Conservation (phyloP, 2,329 filamentous ascomycete genomes). For the Alternaria angustiovoidea region DNA sequence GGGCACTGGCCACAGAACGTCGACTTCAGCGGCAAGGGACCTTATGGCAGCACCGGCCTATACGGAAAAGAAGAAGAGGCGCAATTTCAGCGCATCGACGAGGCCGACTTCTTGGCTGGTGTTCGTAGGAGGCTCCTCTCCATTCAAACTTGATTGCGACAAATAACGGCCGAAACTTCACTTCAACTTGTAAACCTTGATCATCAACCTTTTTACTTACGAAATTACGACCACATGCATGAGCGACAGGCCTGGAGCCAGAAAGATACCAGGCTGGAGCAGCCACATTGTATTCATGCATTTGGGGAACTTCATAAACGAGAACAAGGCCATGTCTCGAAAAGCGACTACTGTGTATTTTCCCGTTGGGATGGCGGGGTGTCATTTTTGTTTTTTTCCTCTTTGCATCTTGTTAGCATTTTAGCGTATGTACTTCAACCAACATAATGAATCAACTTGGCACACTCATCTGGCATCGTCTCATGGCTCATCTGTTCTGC, state of each 20-base stretch:
- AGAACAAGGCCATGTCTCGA: slow-evolving; percentile 14
- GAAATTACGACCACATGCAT: slow-evolving; percentile 41
- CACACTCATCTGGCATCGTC: neutral
- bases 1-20: slow-evolving; percentile 53
- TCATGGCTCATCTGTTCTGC: neutral
- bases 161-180: slow-evolving; percentile 20
- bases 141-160: slow-evolving; percentile 46
- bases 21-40: slow-evolving; percentile 55
- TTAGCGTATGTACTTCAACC: slow-evolving; percentile 23
- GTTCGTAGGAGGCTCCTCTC: slow-evolving; percentile 47
- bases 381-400: neutral
- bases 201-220: slow-evolving; percentile 27
- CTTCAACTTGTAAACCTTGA: slow-evolving; percentile 34
- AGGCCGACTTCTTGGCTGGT: slow-evolving; percentile 51
- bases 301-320: slow-evolving; percentile 21
- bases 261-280: slow-evolving; percentile 41
- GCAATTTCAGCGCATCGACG: slow-evolving; percentile 50
- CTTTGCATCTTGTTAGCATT: slow-evolving; percentile 22
- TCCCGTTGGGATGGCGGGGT: slow-evolving; percentile 20
- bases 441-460: slow-evolving; percentile 15
- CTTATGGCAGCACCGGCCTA: slow-evolving; percentile 59
- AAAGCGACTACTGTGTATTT: slow-evolving; percentile 23
- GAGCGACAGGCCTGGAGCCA: slow-evolving; percentile 44
- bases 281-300: slow-evolving; percentile 33
- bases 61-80: slow-evolving; percentile 59